Conservation (phyloP, 805 yeast species). For the Candida maris region DNA sequence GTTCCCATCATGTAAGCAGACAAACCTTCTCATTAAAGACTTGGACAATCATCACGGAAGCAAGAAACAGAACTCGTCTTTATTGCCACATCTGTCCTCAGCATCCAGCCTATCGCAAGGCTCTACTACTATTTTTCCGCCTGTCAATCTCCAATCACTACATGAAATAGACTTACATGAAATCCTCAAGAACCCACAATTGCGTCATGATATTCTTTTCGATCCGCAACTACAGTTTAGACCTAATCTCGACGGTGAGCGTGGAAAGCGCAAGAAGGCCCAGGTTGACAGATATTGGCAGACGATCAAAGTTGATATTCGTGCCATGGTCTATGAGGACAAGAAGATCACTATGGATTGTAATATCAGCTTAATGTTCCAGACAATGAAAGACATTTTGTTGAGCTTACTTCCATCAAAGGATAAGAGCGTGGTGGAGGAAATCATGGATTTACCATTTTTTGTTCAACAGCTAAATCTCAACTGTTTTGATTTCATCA, state of each 20-base stretch:
- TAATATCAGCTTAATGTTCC: slow-evolving; percentile 62
- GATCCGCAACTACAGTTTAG: slow-evolving; percentile 91
- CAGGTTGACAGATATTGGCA: slow-evolving; percentile 82
- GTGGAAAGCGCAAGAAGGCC: slow-evolving; percentile 74
- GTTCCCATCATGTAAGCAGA: slow-evolving; percentile 25
- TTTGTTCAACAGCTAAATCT: slow-evolving; percentile 70
- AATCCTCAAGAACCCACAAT: slow-evolving; percentile 84
- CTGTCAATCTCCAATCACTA: slow-evolving; percentile 75
- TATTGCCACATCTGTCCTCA: not conserved
- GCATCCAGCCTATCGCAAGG: slow-evolving; percentile 8
- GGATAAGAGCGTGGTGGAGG: slow-evolving; percentile 63
- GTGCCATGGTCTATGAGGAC: slow-evolving; percentile 28
- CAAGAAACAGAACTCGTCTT: not conserved
- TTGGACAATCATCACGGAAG: slow-evolving; percentile 11
- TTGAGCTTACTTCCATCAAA: slow-evolving; percentile 72
- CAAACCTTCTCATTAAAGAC: slow-evolving; percentile 17
- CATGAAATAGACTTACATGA: slow-evolving; percentile 86
- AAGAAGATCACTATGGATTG: slow-evolving; percentile 17
- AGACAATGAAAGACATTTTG: slow-evolving; percentile 74
- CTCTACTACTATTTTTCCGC: slow-evolving; percentile 48
- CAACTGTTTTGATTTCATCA: slow-evolving; percentile 68
- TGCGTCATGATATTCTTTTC: slow-evolving; percentile 88
- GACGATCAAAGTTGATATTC: slow-evolving; percentile 67
- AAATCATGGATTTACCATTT: slow-evolving; percentile 72
- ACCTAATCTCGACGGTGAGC: slow-evolving; percentile 86